Conservation (phyloP, 305 asterid species). For the Salvia sclarea region DNA sequence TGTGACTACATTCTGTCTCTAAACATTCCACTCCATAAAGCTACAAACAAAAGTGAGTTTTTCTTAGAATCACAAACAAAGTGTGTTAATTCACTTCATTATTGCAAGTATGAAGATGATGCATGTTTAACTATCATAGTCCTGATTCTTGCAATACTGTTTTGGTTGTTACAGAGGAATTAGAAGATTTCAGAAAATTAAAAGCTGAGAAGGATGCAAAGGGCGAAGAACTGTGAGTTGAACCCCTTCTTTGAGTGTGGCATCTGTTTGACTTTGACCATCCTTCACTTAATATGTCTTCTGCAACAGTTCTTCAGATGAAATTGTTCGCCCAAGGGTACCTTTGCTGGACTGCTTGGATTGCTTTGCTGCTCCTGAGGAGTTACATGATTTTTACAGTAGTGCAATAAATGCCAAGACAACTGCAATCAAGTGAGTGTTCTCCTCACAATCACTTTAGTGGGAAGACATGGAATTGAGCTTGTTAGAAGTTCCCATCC, state of each 20-base stretch:
- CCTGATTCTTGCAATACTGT: constrained; percentile 30
- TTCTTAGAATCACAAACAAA: too few relatives aligned
- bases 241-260: constrained; percentile 6
- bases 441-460: constrained; percentile 20
- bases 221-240: constrained; percentile 84
- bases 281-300: constrained; percentile 28
- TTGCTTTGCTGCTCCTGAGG: constrained; percentile 85
- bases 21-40: constrained; percentile 82
- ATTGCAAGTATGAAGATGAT: constrained; percentile 17
- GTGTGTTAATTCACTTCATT: constrained; percentile 7
- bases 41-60: constrained; percentile 82
- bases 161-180: constrained; percentile 55
- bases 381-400: constrained; percentile 89
- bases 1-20: constrained; percentile 78
- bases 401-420: constrained; percentile 75
- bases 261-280: constrained; percentile 19
- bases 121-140: constrained; percentile 13
- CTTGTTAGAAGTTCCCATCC: neutral
- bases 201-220: constrained; percentile 70
- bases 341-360: constrained; percentile 81
- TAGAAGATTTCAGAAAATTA: constrained; percentile 67
- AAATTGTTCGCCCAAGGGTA: constrained; percentile 94
- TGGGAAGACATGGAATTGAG: neutral
- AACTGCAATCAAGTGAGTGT: constrained; percentile 78
- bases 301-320: constrained; percentile 65